Percentiles rank a stretch among this genome's conserved stretches.
phyloP scores from a whole-genome alignment of 495 filamentous ascomycete genomes.

The Aspergillus affinis region DNA sequence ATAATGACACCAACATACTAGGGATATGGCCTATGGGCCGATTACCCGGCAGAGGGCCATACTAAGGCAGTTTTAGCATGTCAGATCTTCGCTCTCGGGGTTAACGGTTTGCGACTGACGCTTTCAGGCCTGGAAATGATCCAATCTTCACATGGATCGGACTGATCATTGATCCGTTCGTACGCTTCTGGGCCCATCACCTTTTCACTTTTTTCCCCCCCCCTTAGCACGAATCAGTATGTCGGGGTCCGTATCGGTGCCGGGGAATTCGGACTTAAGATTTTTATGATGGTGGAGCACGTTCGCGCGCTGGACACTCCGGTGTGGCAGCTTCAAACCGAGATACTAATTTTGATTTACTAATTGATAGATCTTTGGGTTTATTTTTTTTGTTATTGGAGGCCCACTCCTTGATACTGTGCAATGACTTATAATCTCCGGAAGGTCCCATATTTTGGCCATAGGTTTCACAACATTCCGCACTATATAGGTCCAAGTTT shows the following conservation, averaged over 20 bases:
- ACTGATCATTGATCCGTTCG: neutral
- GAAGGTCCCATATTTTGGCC: neutral
- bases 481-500: neutral
- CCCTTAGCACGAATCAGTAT: neutral
- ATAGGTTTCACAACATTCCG: neutral
- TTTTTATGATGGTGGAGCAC: neutral
- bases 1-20: neutral
- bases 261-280: neutral
- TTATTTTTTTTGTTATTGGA: neutral
- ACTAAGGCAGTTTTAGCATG: neutral
- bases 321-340: neutral
- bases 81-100: neutral
- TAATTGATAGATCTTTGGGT: neutral
- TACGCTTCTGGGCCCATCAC: neutral
- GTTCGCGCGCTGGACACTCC: neutral
- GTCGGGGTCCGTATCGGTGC: neutral
- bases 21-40: no score
- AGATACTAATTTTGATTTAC: neutral
- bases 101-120: neutral
- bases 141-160: neutral
- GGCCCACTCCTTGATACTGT: neutral
- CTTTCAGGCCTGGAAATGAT: neutral
- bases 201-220: neutral
- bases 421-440: neutral
- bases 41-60: neutral